Conservation (phyloP, 495 filamentous ascomycete genomes). For the Rostrohypoxylon terebratum region DNA sequence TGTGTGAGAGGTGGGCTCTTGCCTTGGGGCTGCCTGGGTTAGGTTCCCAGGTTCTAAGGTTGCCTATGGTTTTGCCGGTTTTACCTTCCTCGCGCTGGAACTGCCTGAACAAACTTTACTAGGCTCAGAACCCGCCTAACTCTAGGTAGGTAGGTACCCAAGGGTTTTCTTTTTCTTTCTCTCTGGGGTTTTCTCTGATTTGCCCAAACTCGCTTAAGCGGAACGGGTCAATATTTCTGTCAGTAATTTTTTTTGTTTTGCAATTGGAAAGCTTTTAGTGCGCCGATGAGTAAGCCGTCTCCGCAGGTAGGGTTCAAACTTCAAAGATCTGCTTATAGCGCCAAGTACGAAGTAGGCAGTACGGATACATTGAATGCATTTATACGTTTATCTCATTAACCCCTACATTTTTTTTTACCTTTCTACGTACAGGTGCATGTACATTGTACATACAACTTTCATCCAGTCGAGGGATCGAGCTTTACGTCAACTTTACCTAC, state of each 20-base stretch:
- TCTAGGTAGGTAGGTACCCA: too few relatives aligned
- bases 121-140: constrained; percentile 27
- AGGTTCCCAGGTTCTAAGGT: too few relatives aligned
- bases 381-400: neutral
- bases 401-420: neutral
- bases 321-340: constrained; percentile 27
- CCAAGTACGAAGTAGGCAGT: neutral
- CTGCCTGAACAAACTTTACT: constrained; percentile 27
- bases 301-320: constrained; percentile 40
- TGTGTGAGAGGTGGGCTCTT: constrained; percentile 31
- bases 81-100: too few relatives aligned
- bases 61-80: too few relatives aligned
- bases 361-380: too few relatives aligned
- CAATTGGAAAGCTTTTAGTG: constrained; percentile 36
- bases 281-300: constrained; percentile 36
- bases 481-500: constrained; percentile 6
- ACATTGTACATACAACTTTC: neutral
- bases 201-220: constrained; percentile 40
- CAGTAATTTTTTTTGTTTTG: constrained; percentile 23
- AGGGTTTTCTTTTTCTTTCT: too few relatives aligned
- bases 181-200: constrained; percentile 13
- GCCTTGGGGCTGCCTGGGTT: neutral
- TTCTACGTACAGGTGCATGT: neutral
- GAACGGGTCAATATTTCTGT: constrained; percentile 40
- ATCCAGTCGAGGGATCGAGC: neutral